Evolutionary conservation across 805 yeast species (phyloP), one percentile per base, ranked within the genome.

Genomic region (Helenozyma baotianmanensis): DNA sequence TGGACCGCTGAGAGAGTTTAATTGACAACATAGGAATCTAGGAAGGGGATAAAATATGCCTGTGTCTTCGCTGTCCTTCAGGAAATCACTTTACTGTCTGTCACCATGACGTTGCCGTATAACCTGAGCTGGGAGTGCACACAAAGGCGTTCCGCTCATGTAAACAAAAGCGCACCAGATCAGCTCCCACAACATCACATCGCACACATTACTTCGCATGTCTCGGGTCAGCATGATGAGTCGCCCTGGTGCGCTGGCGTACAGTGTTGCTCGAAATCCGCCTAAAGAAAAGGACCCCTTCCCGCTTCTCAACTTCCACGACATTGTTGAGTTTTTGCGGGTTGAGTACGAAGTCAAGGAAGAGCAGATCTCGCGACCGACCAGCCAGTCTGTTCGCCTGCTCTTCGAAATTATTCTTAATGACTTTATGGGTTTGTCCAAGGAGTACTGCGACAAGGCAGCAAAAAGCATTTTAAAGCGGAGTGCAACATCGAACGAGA

Each of bases 1-100:
- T 81, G 82, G 81, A 70, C 88, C 1, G 97, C 97, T 10, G 96
- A 90, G 58, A 70, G 95, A 45, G 60, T 88, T 2, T 90, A 62
- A 23, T 10, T 22, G 25, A 21, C 16, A 13, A 21, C 17, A 8
- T n/a, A 18, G 21, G 12, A 21, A 15, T 7, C 25, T 9, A 23
- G 25, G 12, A 23, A 9, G 25, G 25, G 7, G 12, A 23, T 6
- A 23, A 23, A n/a, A n/a, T 13, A 6, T 11, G 12, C 12, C 7
- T 9, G 12, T 9, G 25, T 23, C 25, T 23, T 23, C 25, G 7
- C 12, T 9, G 25, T 13, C n/a, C n/a, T n/a, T n/a, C n/a, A n/a
- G n/a, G n/a, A n/a, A n/a, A n/a, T n/a, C n/a, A n/a, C n/a, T n/a
- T n/a, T n/a, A n/a, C n/a, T n/a, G n/a, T n/a, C n/a, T n/a, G n/a